phyloP scores from a whole-genome alignment of 108 stramenopile species.

The Epithemia pelagica region DNA sequence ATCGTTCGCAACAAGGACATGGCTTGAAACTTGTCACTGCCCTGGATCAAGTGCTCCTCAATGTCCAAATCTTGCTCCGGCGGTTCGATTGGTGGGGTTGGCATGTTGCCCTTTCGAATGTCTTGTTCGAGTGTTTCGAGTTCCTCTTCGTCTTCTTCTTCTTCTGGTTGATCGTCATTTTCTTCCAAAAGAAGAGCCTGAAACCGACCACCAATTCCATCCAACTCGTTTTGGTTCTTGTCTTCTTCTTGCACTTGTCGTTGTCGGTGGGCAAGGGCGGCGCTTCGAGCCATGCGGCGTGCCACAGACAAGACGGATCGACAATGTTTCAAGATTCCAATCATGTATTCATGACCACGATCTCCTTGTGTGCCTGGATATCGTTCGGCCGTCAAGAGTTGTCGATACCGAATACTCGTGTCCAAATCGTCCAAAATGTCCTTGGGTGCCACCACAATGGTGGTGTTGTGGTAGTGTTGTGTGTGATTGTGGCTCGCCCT shows the following conservation, averaged over 20 bases:
- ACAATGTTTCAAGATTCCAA: conserved; percentile 7
- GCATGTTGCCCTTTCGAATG: neutral
- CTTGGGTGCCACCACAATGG: conserved; percentile 4
- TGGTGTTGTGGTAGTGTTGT: too few relatives aligned
- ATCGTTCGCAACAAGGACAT: conserved; percentile 9
- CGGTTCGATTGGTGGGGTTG: neutral
- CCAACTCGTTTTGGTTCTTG: neutral
- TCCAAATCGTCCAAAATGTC: conserved; percentile 5
- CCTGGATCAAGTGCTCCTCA: neutral
- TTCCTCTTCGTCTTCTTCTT: too few relatives aligned
- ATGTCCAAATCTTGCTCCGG: conserved; percentile 8
- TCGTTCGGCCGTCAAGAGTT: conserved; percentile 1
- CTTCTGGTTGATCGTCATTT: too few relatives aligned
- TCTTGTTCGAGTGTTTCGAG: neutral
- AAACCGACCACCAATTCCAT: conserved; percentile 11
- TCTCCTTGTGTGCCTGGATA: too few relatives aligned
- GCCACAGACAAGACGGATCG: neutral
- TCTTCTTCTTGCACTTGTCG: too few relatives aligned
- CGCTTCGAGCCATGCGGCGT: neutral
- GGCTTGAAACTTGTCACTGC: conserved; percentile 10
- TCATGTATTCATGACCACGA: conserved; percentile 7
- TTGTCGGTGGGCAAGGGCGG: too few relatives aligned
- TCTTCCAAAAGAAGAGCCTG: conserved; percentile 7
- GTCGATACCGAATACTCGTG: conserved; percentile 8
- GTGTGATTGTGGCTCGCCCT: too few relatives aligned